These are phyloP conservation scores for Neoboletus brunneissimus DNA, from an alignment of 768 basidiomycete genomes.

Conservation along the genomic window DNA sequence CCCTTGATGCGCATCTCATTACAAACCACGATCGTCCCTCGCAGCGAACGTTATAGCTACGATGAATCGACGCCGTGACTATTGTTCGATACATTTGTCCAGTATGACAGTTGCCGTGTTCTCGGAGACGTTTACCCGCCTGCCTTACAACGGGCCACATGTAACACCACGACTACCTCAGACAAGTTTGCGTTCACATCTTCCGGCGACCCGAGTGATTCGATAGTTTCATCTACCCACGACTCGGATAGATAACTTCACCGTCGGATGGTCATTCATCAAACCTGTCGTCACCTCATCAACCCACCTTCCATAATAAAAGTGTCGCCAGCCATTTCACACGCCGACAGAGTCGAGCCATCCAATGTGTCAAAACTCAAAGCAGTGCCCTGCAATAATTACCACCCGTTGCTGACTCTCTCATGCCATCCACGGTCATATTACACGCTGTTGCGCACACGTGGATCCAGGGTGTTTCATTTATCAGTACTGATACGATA, in stretches of 20 bases:
- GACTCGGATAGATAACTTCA: neutral
- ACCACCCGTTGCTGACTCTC: neutral
- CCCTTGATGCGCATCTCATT: conserved; percentile 7
- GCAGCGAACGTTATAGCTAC: neutral
- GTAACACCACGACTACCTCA: neutral
- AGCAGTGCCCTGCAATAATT: neutral
- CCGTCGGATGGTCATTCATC: neutral
- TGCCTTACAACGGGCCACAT: neutral
- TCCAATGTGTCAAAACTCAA: conserved; percentile 10
- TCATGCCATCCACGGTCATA: conserved; percentile 9
- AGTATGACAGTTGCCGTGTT: conserved; percentile 1
- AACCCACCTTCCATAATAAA: neutral
- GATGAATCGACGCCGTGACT: no score
- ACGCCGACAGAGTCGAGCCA: conserved; percentile 5
- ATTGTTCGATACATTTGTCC: conserved; percentile 13
- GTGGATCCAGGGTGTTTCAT: neutral
- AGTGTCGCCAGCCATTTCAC: conserved; percentile 12
- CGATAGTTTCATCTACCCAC: neutral
- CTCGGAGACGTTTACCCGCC: neutral
- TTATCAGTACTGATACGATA: neutral
- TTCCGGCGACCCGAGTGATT: neutral
- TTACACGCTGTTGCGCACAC: neutral
- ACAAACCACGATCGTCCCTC: conserved; percentile 16
- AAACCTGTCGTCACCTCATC: neutral
- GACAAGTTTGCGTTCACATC: neutral